These are phyloP conservation scores for Parastagonospora nodorum DNA, from an alignment of 2,329 filamentous ascomycete species.

Conservation along the genomic window DNA sequence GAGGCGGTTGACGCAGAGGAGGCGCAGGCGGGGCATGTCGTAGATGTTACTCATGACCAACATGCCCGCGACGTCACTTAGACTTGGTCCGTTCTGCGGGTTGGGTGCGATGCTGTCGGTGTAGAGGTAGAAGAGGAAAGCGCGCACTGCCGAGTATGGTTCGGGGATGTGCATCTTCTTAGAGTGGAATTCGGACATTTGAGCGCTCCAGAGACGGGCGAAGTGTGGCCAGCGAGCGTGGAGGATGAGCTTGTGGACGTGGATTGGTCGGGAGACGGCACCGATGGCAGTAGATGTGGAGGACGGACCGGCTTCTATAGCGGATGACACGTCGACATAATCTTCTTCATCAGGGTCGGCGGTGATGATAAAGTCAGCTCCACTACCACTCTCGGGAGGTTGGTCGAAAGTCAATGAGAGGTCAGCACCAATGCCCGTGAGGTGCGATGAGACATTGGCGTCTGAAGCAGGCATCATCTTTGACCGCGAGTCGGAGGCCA, in stretches of 20 bases:
- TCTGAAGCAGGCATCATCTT: slow-evolving; percentile 56
- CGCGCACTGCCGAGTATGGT: slow-evolving; percentile 89
- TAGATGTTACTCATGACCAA: slow-evolving; percentile 98
- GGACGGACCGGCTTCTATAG: slow-evolving; percentile 49
- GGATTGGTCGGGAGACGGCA: slow-evolving; percentile 74
- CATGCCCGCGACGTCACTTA: slow-evolving; percentile 88
- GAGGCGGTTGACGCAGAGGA: slow-evolving; percentile 88
- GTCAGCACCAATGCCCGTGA: slow-evolving; percentile 77
- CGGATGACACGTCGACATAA: slow-evolving; percentile 62
- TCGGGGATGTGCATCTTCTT: slow-evolving; percentile 98
- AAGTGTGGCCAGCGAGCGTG: slow-evolving; percentile 98
- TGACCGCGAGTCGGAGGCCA: slow-evolving; percentile 53
- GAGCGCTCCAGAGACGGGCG: slow-evolving; percentile 83
- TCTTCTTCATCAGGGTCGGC: slow-evolving; percentile 78
- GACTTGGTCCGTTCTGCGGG: slow-evolving; percentile 56
- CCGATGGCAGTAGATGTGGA: slow-evolving; percentile 39
- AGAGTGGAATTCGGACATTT: slow-evolving; percentile 97
- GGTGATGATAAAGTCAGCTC: slow-evolving; percentile 89
- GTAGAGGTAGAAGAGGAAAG: slow-evolving; percentile 95
- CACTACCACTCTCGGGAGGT: slow-evolving; percentile 80
- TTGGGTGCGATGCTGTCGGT: slow-evolving; percentile 78
- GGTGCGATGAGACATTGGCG: slow-evolving; percentile 56
- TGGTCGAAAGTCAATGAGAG: slow-evolving; percentile 86
- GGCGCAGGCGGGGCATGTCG: slow-evolving; percentile 89
- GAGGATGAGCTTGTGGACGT: slow-evolving; percentile 93